These are phyloP conservation scores for Selaginella moellendorffii DNA, from an alignment of 75 land plant species.

Conservation along the genomic window DNA sequence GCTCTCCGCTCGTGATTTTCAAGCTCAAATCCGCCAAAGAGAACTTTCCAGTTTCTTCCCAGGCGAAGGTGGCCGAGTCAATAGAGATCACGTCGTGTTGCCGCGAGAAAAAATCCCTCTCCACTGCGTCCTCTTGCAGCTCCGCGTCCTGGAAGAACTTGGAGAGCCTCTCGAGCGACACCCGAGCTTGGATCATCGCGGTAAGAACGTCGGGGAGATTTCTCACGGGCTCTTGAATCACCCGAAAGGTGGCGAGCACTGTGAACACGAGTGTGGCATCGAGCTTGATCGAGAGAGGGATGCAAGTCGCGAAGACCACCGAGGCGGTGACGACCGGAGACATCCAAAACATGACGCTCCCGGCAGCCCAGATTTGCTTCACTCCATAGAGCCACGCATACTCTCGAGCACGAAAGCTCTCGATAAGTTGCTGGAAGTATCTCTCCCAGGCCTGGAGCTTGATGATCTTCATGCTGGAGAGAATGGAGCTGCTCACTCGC, in stretches of 20 bases:
- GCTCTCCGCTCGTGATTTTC: neutral
- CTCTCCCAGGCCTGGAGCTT: slow-evolving; percentile 4
- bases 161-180: neutral
- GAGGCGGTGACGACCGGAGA: neutral
- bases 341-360: neutral
- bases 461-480: slow-evolving; percentile 3
- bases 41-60: neutral
- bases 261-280: slow-evolving; percentile 2
- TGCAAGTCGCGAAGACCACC: neutral
- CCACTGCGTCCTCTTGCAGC: neutral
- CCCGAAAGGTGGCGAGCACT: neutral
- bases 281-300: neutral
- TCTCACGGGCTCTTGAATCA: neutral
- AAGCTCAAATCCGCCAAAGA: neutral
- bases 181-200: neutral
- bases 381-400: neutral
- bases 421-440: neutral
- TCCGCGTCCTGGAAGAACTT: slow-evolving; percentile 2
- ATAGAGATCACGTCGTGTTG: neutral
- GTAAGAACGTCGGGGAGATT: neutral
- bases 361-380: neutral
- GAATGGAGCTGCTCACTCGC: neutral
- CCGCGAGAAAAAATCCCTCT: neutral
- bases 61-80: neutral
- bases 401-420: neutral